These are phyloP conservation scores for Phytopythium litorale DNA, from an alignment of 352 stramenopile species.

Conservation along the genomic window DNA sequence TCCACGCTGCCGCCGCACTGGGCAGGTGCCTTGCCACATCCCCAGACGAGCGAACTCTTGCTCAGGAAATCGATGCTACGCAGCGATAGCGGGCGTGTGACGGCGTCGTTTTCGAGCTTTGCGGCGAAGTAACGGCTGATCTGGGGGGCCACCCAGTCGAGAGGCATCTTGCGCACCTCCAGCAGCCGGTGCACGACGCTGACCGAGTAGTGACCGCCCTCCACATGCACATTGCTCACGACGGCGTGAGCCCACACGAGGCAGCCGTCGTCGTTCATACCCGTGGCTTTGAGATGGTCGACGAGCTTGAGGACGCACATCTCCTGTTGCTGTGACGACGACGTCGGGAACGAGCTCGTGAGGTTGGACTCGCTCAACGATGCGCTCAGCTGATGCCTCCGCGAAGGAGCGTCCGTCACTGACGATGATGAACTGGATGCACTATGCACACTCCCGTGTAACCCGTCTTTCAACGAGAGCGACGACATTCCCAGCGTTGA, in stretches of 20 bases:
- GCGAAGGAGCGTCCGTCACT: background rate
- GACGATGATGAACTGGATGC: background rate
- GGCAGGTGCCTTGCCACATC: constrained; percentile 25
- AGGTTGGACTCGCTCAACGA: constrained; percentile 39
- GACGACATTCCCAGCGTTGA: constrained; percentile 8
- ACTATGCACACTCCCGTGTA: background rate
- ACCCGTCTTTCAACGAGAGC: constrained; percentile 4
- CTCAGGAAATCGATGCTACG: constrained; percentile 77
- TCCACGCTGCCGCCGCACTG: constrained; percentile 42
- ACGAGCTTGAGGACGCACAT: constrained; percentile 52
- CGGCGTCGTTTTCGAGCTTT: constrained; percentile 63
- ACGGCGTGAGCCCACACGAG: constrained; percentile 68
- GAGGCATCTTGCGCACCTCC: constrained; percentile 31
- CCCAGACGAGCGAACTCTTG: constrained; percentile 73
- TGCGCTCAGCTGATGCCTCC: constrained; percentile 13
- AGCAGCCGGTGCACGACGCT: constrained; percentile 38
- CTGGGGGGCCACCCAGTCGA: constrained; percentile 63
- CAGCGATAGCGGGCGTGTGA: constrained; percentile 57
- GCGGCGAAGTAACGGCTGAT: constrained; percentile 78
- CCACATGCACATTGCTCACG: constrained; percentile 31
- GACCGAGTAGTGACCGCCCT: constrained; percentile 16
- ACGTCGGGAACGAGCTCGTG: constrained; percentile 13
- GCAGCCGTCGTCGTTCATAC: constrained; percentile 45
- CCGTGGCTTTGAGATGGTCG: constrained; percentile 35
- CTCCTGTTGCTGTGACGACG: constrained; percentile 29